phyloP scores from a whole-genome alignment of 2,329 filamentous ascomycete genomes.

The Diplodia seriata region DNA sequence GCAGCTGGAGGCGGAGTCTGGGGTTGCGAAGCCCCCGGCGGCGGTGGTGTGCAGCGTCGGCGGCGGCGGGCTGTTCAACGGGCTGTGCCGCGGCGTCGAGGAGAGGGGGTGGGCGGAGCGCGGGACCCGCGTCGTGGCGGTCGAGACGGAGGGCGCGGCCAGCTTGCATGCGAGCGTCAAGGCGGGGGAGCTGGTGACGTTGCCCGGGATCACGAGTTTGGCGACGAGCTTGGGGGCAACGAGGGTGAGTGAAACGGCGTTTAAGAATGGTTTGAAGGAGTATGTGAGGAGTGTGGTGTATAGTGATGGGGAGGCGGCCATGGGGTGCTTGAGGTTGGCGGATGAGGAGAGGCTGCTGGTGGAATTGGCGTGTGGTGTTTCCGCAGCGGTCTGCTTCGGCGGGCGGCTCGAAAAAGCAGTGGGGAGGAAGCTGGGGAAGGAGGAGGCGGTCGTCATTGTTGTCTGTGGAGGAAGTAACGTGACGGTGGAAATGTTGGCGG shows the following conservation, averaged over 20 bases:
- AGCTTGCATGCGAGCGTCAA: conserved; percentile 69
- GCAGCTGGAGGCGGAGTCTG: conserved; percentile 49
- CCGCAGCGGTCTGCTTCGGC: conserved; percentile 61
- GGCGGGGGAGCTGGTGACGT: conserved; percentile 62
- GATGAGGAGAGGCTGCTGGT: conserved; percentile 84
- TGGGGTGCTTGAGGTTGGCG: conserved; percentile 76
- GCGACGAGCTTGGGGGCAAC: conserved; percentile 76
- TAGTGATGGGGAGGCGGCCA: conserved; percentile 77
- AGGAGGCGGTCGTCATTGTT: conserved; percentile 79
- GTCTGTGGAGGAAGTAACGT: conserved; percentile 75
- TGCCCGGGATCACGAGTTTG: conserved; percentile 75
- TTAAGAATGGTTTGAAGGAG: neutral
- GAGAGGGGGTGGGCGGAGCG: conserved; percentile 35
- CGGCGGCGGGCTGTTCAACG: conserved; percentile 82
- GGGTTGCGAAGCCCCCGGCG: conserved; percentile 59
- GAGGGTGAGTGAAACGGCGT: conserved; percentile 61
- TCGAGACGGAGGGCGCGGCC: conserved; percentile 79
- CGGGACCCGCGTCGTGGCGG: conserved; percentile 64
- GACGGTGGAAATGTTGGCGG: conserved; percentile 73
- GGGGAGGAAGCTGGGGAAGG: conserved; percentile 86
- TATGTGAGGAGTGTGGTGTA: conserved; percentile 69
- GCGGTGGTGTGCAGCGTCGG: conserved; percentile 80
- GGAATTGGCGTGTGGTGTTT: conserved; percentile 85
- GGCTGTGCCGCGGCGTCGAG: conserved; percentile 74
- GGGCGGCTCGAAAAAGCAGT: conserved; percentile 76